Evolutionary conservation across 805 yeast genomes (phyloP), one percentile per base, ranked within the genome.

Genomic region (Nematodospora valgi): DNA sequence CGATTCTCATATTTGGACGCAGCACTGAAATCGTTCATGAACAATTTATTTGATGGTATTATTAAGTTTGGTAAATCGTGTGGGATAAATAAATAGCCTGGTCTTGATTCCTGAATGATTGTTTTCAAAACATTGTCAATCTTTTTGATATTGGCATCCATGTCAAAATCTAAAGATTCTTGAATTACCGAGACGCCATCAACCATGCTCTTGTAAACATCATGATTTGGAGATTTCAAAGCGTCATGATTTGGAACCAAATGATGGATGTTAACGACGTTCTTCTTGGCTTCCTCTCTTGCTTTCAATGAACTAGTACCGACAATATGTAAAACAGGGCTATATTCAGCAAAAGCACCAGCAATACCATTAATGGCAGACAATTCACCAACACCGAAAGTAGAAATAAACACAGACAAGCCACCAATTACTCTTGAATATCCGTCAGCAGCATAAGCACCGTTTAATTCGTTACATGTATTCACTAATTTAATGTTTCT

Each of bases 401-500:
- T 87, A 34, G 89, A 79, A 34, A 70, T 59, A 44, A 70, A 56
- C 14, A 79, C 87, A 35, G 87, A 86, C 40, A 63, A 46, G 4
- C 70, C 64, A 5, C 84, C 72, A n/a, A 76, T 72, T 32, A 70
- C 66, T 19, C 80, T 69, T 13, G 93, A 78, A 51, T 86, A 89
- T 4, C 96, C 97, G 56, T 89, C 96, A 6, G 91, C 89, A 5
- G 93, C 80, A 54, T 89, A 88, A 6, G 94, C 93, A 3, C 93
- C 82, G 52, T 88, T 89, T 44, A 88, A 70, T 62, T 88, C 97
- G 52, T 88, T 88, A 64, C 95, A 86, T 41, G 79, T 77, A 16
- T 95, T 95, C 31, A 85, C 68, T 86, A 94, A 87, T 61, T 46
- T 82, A 6, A 62, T 54, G 7, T 64, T 66, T 52, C 24, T 69